Evolutionary conservation across 805 yeast genomes (phyloP).

Genomic region (Saturnispora kantuleensis): DNA sequence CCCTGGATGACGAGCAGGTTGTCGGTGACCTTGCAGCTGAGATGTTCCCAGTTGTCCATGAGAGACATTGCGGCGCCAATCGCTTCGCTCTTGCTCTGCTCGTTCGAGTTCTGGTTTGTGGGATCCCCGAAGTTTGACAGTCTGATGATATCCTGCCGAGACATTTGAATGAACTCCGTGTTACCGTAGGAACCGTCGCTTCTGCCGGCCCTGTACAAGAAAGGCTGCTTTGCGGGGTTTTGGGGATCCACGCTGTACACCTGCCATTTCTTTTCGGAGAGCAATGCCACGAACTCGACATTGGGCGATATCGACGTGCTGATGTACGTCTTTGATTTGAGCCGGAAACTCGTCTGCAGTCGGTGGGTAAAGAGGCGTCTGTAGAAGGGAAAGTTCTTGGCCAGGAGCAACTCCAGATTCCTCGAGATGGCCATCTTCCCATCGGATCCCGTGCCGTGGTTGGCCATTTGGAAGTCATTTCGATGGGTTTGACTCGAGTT

Average conservation of each 20-base stretch:
- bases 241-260: conserved; percentile 46
- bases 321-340: conserved; percentile 39
- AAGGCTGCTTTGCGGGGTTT: conserved; percentile 39
- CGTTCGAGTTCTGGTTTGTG: not conserved
- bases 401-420: conserved; percentile 54
- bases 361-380: conserved; percentile 48
- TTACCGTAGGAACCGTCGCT: conserved; percentile 59
- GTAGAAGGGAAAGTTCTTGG: conserved; percentile 76
- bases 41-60: conserved; percentile 47
- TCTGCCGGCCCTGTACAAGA: conserved; percentile 55
- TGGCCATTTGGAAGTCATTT: too few species aligned
- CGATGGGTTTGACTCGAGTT: too few species aligned
- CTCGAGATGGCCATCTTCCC: not conserved
- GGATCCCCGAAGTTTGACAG: conserved; percentile 22
- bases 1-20: conserved; percentile 58
- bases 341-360: conserved; percentile 40
- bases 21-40: conserved; percentile 50
- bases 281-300: conserved; percentile 51
- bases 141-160: conserved; percentile 14
- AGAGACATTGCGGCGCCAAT: conserved; percentile 27
- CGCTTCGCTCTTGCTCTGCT: conserved; percentile 16
- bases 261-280: conserved; percentile 66
- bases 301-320: conserved; percentile 56
- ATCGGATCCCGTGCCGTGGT: too few species aligned
- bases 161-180: conserved; percentile 2